Evolutionary conservation across 805 yeast genomes (phyloP).

Genomic region (Candida odintsovae): DNA sequence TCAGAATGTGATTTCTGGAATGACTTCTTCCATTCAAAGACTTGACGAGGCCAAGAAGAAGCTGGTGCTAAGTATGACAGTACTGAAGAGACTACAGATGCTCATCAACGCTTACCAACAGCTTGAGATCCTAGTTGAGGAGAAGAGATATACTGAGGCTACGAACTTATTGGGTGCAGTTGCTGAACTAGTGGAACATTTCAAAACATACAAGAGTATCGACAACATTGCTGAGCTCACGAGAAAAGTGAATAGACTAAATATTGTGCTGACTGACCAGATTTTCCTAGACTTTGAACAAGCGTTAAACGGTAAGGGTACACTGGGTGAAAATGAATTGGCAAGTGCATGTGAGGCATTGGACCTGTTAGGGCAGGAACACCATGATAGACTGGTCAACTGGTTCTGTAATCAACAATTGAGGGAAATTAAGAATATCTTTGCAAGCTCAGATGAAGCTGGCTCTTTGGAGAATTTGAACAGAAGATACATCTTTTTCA

Average conservation of each 20-base stretch:
- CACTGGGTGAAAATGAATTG: slow-evolving; percentile 25
- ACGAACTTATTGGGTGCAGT: slow-evolving; percentile 63
- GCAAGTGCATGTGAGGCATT: slow-evolving; percentile 68
- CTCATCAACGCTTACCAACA: slow-evolving; percentile 67
- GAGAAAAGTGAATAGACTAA: slow-evolving; percentile 51
- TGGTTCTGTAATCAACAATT: slow-evolving; percentile 73
- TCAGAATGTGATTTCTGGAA: slow-evolving; percentile 53
- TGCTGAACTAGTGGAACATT: slow-evolving; percentile 62
- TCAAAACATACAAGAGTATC: slow-evolving; percentile 76
- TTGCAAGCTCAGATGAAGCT: slow-evolving; percentile 82
- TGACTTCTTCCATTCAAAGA: slow-evolving; percentile 73
- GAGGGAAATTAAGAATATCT: slow-evolving; percentile 70
- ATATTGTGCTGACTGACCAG: slow-evolving; percentile 58
- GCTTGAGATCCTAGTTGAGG: slow-evolving; percentile 41
- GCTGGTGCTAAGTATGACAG: slow-evolving; percentile 77
- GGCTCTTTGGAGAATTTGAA: slow-evolving; percentile 85
- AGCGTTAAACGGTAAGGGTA: slow-evolving; percentile 30
- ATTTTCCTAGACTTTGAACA: slow-evolving; percentile 69
- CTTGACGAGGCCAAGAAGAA: slow-evolving; percentile 83
- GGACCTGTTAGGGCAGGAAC: slow-evolving; percentile 54
- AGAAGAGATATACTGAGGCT: slow-evolving; percentile 47
- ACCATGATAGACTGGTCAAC: slow-evolving; percentile 52
- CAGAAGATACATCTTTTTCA: slow-evolving; percentile 77
- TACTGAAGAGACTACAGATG: slow-evolving; percentile 83
- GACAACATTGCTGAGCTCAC: slow-evolving; percentile 69